A percentile compares a stretch with the other conserved stretches of the same genome.
Evolutionary conservation across 2,329 filamentous ascomycete species (phyloP).

Genomic region (Trichoderma asperellum): DNA sequence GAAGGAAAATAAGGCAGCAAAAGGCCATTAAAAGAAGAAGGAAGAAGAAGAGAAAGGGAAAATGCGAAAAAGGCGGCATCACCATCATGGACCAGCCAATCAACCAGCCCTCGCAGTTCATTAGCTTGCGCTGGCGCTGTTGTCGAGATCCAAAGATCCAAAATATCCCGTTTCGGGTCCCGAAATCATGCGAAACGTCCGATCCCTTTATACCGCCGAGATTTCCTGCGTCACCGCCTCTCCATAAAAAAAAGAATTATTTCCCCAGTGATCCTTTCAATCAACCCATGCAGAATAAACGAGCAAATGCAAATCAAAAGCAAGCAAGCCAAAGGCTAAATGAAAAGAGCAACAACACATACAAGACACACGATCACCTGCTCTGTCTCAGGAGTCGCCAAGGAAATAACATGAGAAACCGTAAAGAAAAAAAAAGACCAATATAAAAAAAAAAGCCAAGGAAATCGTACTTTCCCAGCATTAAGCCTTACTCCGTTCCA

Average conservation of each 20-base stretch:
- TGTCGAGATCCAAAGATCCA: conserved; percentile 40
- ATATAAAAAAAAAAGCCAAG: background rate
- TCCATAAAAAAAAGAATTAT: conserved; percentile 35
- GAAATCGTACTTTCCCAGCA: conserved; percentile 34
- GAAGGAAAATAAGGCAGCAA: conserved; percentile 43
- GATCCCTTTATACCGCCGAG: conserved; percentile 33
- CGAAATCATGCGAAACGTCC: conserved; percentile 36
- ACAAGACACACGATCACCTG: conserved; percentile 40
- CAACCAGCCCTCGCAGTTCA: conserved; percentile 48
- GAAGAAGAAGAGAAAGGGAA: conserved; percentile 49
- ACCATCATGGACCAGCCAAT: conserved; percentile 58
- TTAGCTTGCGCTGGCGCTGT: conserved; percentile 47
- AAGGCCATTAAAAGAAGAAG: conserved; percentile 47
- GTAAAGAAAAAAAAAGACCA: conserved; percentile 32
- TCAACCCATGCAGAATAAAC: conserved; percentile 33
- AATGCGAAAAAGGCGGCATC: conserved; percentile 38
- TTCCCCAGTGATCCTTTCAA: conserved; percentile 33
- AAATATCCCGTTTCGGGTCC: conserved; percentile 36
- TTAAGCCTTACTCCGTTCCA: conserved; percentile 38
- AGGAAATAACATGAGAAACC: conserved; percentile 38
- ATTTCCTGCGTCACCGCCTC: conserved; percentile 33
- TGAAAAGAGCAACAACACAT: conserved; percentile 30
- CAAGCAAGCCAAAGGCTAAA: conserved; percentile 29
- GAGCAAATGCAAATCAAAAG: conserved; percentile 18
- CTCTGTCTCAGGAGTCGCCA: conserved; percentile 44